Evolutionary conservation across 768 basidiomycete genomes (phyloP).

Genomic region (Collybia sordida): DNA sequence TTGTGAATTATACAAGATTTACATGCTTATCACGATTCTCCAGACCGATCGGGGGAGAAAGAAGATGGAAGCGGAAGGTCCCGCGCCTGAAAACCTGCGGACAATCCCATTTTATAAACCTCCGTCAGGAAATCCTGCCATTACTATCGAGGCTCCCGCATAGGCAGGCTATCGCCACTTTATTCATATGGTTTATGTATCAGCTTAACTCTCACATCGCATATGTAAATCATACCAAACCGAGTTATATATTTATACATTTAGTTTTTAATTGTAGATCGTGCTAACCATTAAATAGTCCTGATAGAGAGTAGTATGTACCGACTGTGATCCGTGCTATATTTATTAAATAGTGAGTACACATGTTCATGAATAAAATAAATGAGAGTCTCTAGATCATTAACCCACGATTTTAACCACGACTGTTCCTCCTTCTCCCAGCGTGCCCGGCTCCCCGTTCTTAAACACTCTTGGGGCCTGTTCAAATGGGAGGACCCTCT

Average conservation of each 20-base stretch:
- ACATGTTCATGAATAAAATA: constrained; percentile 2
- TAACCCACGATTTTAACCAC: constrained; percentile 43
- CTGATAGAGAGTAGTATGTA: neutral
- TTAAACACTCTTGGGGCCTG: constrained; percentile 52
- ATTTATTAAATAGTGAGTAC: neutral
- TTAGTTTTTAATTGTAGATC: neutral
- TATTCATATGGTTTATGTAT: neutral
- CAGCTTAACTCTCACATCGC: neutral
- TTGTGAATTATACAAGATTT: constrained; percentile 3
- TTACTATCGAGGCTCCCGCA: constrained; percentile 41
- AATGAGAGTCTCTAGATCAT: constrained; percentile 1
- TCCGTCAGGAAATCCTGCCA: constrained; percentile 37
- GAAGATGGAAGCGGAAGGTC: constrained; percentile 57
- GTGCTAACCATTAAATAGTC: neutral
- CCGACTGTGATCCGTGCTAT: neutral
- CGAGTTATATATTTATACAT: neutral
- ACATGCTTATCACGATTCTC: constrained; percentile 4
- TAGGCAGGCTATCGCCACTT: constrained; percentile 10
- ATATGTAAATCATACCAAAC: neutral
- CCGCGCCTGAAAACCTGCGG: constrained; percentile 65
- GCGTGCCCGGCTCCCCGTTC: constrained; percentile 26
- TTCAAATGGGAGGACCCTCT: constrained; percentile 52
- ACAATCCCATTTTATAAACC: constrained; percentile 72
- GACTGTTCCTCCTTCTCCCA: constrained; percentile 41
- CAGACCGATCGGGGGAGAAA: constrained; percentile 71